Percentiles rank a stretch among this genome's conserved stretches.
phyloP scores from a whole-genome alignment of 2,329 filamentous ascomycete genomes.

The Fusarium subtropicale region DNA sequence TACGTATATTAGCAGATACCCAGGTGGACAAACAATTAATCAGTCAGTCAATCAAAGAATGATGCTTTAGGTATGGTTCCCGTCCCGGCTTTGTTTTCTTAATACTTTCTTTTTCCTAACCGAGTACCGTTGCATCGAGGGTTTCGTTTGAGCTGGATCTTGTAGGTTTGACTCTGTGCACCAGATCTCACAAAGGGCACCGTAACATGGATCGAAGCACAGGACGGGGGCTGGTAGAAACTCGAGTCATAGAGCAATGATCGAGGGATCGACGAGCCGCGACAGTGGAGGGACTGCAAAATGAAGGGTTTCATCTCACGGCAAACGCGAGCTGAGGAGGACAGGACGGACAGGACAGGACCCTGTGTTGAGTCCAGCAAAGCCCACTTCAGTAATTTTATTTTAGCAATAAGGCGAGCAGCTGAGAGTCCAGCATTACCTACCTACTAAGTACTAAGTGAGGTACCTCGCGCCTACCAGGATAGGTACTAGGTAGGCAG shows the following conservation, averaged over 20 bases:
- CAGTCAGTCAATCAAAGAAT: neutral
- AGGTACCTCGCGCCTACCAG: slow-evolving; percentile 17
- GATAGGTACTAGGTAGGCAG: slow-evolving; percentile 13
- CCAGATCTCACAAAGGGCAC: slow-evolving; percentile 43
- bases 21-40: neutral
- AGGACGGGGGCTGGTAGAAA: slow-evolving; percentile 39
- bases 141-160: slow-evolving; percentile 43
- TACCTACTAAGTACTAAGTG: neutral
- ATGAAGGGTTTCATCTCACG: slow-evolving; percentile 45
- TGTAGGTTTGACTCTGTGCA: slow-evolving; percentile 42
- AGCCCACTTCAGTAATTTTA: slow-evolving; percentile 16
- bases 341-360: slow-evolving; percentile 23
- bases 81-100: slow-evolving; percentile 13
- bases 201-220: slow-evolving; percentile 45
- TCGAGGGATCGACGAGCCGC: slow-evolving; percentile 27
- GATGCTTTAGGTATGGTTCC: slow-evolving; percentile 13
- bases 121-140: slow-evolving; percentile 16
- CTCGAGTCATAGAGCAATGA: slow-evolving; percentile 32
- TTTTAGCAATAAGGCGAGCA: slow-evolving; percentile 34
- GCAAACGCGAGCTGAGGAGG: slow-evolving; percentile 44
- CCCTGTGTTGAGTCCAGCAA: slow-evolving; percentile 10
- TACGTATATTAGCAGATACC: too few relatives aligned
- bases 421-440: slow-evolving; percentile 28
- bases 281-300: slow-evolving; percentile 27
- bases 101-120: slow-evolving; percentile 15